phyloP scores from a whole-genome alignment of 345 rosid genomes.

The Syzygium oleosum region DNA sequence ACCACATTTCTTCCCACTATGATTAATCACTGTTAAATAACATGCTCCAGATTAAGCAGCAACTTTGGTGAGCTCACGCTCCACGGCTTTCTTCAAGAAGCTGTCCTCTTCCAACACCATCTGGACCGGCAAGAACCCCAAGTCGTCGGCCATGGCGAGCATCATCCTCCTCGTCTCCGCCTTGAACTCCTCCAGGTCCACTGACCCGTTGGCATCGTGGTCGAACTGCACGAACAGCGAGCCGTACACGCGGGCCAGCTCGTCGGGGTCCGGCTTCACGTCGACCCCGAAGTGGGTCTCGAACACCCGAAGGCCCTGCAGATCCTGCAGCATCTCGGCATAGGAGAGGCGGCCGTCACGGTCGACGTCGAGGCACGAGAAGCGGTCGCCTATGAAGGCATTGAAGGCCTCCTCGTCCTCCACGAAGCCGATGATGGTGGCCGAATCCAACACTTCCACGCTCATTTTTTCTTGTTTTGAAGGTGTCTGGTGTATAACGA shows the following conservation, averaged over 20 bases:
- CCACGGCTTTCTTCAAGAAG: constrained; percentile 38
- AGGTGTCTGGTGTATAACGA: neutral
- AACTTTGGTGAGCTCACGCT: constrained; percentile 17
- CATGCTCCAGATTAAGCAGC: neutral
- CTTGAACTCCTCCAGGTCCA: constrained; percentile 11
- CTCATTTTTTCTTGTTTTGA: neutral
- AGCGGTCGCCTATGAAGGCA: neutral
- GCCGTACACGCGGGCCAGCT: constrained; percentile 2
- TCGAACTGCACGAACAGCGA: constrained; percentile 2
- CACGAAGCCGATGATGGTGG: neutral
- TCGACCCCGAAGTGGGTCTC: constrained; percentile 7
- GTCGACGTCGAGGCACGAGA: neutral
- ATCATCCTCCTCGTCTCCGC: constrained; percentile 8
- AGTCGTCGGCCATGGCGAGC: neutral
- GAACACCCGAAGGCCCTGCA: neutral
- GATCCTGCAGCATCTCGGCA: neutral
- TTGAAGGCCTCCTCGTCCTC: constrained; percentile 4
- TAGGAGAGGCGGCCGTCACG: constrained; percentile 2
- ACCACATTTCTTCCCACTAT: neutral
- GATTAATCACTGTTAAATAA: neutral
- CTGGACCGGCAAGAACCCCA: constrained; percentile 41
- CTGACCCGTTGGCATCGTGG: constrained; percentile 5
- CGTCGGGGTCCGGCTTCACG: neutral
- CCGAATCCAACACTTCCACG: neutral
- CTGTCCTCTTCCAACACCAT: constrained; percentile 45